Conservation (phyloP, 768 basidiomycete species). For the Agrocybe pediades region DNA sequence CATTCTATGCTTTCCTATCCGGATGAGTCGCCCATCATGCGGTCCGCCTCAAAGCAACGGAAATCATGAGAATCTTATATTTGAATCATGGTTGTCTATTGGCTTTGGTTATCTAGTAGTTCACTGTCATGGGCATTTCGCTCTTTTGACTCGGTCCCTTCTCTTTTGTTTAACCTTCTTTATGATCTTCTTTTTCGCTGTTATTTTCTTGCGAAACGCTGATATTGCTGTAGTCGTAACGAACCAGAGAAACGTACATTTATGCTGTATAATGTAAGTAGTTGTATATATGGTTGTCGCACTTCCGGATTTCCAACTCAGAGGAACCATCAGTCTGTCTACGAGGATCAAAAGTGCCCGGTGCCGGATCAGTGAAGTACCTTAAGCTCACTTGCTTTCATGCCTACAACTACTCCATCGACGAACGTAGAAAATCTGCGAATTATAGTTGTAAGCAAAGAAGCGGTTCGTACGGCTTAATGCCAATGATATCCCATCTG, state of each 20-base stretch:
- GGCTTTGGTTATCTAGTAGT: no score
- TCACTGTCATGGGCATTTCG: no score
- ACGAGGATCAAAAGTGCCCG: no score
- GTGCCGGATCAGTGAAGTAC: background rate
- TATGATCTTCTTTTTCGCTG: no score
- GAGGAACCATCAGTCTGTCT: background rate
- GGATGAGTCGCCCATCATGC: constrained; percentile 38
- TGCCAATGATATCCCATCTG: background rate
- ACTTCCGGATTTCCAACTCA: background rate
- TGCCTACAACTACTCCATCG: background rate
- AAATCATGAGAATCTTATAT: no score
- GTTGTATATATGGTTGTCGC: background rate
- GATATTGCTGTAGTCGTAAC: no score
- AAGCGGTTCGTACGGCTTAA: constrained; percentile 25
- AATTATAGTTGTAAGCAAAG: background rate
- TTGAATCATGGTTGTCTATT: no score
- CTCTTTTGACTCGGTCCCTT: no score
- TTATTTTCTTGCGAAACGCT: no score
- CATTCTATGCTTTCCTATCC: constrained; percentile 17
- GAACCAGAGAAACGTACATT: background rate
- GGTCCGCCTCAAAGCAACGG: no score
- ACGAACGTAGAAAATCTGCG: background rate
- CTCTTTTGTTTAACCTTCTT: no score
- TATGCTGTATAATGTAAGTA: background rate
- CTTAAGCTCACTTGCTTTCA: background rate